These are phyloP conservation scores for Stephania yunnanensis DNA, from an alignment of 164 flowering plant species.

Conservation along the genomic window DNA sequence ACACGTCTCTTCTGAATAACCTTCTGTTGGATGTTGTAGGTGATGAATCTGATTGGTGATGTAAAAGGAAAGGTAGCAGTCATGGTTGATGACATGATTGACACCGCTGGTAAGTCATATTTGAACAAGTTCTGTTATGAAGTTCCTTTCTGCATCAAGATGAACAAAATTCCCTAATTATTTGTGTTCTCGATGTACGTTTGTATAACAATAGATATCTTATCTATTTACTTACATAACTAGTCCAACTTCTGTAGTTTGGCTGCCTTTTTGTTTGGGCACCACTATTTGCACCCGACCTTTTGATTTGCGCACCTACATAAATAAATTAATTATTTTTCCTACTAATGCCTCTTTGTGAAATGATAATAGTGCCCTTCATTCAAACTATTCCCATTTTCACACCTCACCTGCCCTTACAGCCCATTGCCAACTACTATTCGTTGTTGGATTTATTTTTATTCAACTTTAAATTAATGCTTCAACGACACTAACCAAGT, in stretches of 20 bases:
- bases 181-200: background rate
- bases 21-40: slow-evolving; percentile 38
- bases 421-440: too few species aligned
- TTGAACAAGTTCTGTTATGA: background rate
- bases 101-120: slow-evolving; percentile 79
- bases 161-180: background rate
- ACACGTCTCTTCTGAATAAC: background rate
- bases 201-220: background rate
- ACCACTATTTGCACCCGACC: too few species aligned
- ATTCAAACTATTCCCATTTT: too few species aligned
- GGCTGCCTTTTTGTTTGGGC: too few species aligned
- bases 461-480: too few species aligned
- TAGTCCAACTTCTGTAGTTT: background rate
- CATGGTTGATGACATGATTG: slow-evolving; percentile 99
- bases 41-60: slow-evolving; percentile 98
- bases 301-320: too few species aligned
- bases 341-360: too few species aligned
- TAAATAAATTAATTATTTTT: too few species aligned
- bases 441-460: too few species aligned
- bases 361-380: too few species aligned
- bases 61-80: slow-evolving; percentile 96
- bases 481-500: too few species aligned
- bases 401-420: too few species aligned
- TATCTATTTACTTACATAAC: background rate
- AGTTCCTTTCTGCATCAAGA: background rate